phyloP scores from a whole-genome alignment of 768 basidiomycete species.

The Hygrocybe punicea region DNA sequence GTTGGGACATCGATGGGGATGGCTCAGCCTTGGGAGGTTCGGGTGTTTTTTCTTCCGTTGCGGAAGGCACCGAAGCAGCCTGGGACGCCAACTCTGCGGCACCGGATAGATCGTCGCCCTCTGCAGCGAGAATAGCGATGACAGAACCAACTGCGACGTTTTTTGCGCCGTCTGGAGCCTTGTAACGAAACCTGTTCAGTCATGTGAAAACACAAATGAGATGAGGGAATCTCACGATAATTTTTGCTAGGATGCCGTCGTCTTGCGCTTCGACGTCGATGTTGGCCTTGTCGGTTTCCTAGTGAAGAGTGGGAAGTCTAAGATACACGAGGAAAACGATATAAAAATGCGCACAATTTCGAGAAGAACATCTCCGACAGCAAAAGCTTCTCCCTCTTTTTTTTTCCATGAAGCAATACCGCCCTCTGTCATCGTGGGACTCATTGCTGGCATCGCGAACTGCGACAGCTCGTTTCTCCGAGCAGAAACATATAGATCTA shows the following conservation, averaged over 20 bases:
- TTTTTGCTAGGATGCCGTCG: constrained; percentile 94
- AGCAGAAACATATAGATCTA: constrained; percentile 82
- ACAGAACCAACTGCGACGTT: constrained; percentile 79
- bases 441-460: constrained; percentile 98
- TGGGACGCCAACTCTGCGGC: constrained; percentile 71
- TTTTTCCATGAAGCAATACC: constrained; percentile 98
- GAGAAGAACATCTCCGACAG: constrained; percentile 88
- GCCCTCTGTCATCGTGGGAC: constrained; percentile 99
- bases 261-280: constrained; percentile 99
- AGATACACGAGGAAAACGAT: not conserved
- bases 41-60: constrained; percentile 35
- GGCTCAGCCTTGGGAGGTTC: constrained; percentile 31
- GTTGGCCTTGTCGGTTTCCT: constrained; percentile 99
- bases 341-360: constrained; percentile 69
- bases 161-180: constrained; percentile 86
- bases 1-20: constrained; percentile 28
- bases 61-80: constrained; percentile 46
- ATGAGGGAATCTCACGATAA: constrained; percentile 62
- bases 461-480: constrained; percentile 75
- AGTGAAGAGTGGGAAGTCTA: constrained; percentile 15
- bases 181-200: constrained; percentile 5
- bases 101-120: constrained; percentile 90
- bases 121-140: constrained; percentile 91
- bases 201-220: not conserved
- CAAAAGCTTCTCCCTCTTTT: constrained; percentile 88